A percentile compares a stretch with the other conserved stretches of the same genome.
These are phyloP conservation scores for Candida schatavii DNA, from an alignment of 805 yeast genomes.

Conservation along the genomic window DNA sequence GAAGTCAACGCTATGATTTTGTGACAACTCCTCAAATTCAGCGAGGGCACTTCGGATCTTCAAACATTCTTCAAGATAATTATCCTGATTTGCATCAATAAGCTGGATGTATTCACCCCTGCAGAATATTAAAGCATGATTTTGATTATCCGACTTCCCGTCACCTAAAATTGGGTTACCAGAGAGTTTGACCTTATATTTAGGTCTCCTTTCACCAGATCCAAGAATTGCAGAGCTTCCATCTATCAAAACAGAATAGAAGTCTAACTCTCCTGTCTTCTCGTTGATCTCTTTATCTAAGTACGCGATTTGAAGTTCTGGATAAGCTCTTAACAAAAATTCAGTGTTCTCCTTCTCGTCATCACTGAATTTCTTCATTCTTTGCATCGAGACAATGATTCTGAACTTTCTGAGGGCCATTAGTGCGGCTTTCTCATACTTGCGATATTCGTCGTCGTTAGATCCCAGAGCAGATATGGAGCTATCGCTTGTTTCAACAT, in stretches of 20 bases:
- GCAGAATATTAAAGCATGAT: constrained; percentile 73
- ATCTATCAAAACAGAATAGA: constrained; percentile 75
- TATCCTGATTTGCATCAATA: constrained; percentile 86
- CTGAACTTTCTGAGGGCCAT: constrained; percentile 85
- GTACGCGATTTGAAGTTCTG: constrained; percentile 86
- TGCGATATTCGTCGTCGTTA: constrained; percentile 29
- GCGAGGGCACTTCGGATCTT: constrained; percentile 79
- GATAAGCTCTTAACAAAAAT: constrained; percentile 77
- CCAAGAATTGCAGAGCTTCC: constrained; percentile 70
- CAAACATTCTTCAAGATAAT: constrained; percentile 80
- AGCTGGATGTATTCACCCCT: constrained; percentile 85
- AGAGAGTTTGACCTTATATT: constrained; percentile 69
- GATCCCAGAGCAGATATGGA: constrained; percentile 63
- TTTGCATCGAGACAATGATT: constrained; percentile 83
- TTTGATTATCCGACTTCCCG: constrained; percentile 86
- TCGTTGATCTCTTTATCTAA: constrained; percentile 88
- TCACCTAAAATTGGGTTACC: constrained; percentile 87
- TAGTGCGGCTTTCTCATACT: constrained; percentile 45
- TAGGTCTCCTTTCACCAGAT: constrained; percentile 42
- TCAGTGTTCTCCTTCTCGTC: constrained; percentile 81
- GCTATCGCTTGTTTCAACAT: constrained; percentile 63
- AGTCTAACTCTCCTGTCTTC: constrained; percentile 68
- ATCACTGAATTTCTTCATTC: constrained; percentile 65
- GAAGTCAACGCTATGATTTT: constrained; percentile 25
- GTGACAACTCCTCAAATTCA: constrained; percentile 75